Percentiles rank a stretch among this genome's conserved stretches.
Evolutionary conservation across 371 early-diverging fungal genomes (phyloP).

Genomic region (Mucor lusitanicus): DNA sequence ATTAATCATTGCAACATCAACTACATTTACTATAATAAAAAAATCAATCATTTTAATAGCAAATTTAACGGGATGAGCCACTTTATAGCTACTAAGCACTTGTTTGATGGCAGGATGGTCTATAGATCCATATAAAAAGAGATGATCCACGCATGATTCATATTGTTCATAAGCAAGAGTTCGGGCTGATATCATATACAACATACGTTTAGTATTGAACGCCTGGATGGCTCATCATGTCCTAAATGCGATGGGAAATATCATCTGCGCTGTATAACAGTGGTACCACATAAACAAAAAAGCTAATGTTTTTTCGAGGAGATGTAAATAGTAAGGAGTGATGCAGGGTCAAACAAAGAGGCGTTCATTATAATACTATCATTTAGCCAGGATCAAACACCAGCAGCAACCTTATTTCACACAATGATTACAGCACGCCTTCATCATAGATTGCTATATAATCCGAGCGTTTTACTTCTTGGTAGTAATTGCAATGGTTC

Average conservation of each 20-base stretch:
- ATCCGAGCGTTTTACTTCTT: background rate
- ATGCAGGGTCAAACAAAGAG: constrained; percentile 6
- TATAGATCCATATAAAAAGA: background rate
- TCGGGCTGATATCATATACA: background rate
- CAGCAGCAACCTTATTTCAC: background rate
- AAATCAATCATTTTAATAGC: background rate
- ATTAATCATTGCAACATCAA: background rate
- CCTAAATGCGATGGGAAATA: background rate
- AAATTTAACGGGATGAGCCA: background rate
- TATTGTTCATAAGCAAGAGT: background rate
- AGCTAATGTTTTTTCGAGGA: background rate
- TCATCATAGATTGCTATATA: background rate
- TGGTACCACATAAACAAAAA: background rate
- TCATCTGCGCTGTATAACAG: background rate
- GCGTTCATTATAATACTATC: background rate
- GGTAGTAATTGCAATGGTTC: background rate
- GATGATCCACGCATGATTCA: background rate
- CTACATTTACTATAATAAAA: background rate
- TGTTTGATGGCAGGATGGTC: background rate
- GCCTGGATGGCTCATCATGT: background rate
- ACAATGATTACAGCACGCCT: background rate
- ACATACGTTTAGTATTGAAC: too few relatives aligned
- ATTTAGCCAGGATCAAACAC: background rate
- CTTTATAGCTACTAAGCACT: background rate
- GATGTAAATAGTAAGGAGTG: constrained; percentile 3